phyloP scores from a whole-genome alignment of 2,329 filamentous ascomycete genomes.

The Epichloe gansuensis region DNA sequence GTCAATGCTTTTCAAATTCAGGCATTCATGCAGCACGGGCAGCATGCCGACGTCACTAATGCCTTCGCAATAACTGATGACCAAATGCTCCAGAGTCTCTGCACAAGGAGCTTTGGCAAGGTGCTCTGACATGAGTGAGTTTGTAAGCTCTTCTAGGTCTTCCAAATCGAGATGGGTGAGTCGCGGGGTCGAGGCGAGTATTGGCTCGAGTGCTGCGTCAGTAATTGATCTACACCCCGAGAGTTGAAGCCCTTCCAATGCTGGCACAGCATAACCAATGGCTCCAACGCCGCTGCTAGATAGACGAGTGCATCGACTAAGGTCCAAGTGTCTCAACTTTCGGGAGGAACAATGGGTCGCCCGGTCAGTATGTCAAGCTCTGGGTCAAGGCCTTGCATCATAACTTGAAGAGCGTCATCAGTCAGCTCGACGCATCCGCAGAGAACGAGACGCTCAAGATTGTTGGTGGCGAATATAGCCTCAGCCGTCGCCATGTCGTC shows the following conservation, averaged over 20 bases:
- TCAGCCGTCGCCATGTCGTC: conserved; percentile 60
- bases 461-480: conserved; percentile 68
- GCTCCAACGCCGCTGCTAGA: conserved; percentile 60
- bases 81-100: conserved; percentile 61
- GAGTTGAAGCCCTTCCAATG: conserved; percentile 72
- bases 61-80: conserved; percentile 80
- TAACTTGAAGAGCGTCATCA: conserved; percentile 58
- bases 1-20: conserved; percentile 56
- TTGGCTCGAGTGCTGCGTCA: conserved; percentile 57
- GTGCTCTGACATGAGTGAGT: conserved; percentile 56
- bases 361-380: conserved; percentile 73
- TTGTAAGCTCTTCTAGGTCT: conserved; percentile 67
- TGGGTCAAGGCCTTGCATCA: conserved; percentile 65
- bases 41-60: conserved; percentile 77
- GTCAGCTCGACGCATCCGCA: conserved; percentile 68
- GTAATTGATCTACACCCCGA: conserved; percentile 65
- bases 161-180: conserved; percentile 85
- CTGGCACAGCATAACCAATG: conserved; percentile 62
- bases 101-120: conserved; percentile 69
- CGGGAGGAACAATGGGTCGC: conserved; percentile 62
- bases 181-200: conserved; percentile 63
- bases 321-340: conserved; percentile 69
- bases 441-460: conserved; percentile 68
- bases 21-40: conserved; percentile 66
- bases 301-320: conserved; percentile 66